Evolutionary conservation across 2,329 filamentous ascomycete genomes (phyloP).

Genomic region (Claviceps capensis): DNA sequence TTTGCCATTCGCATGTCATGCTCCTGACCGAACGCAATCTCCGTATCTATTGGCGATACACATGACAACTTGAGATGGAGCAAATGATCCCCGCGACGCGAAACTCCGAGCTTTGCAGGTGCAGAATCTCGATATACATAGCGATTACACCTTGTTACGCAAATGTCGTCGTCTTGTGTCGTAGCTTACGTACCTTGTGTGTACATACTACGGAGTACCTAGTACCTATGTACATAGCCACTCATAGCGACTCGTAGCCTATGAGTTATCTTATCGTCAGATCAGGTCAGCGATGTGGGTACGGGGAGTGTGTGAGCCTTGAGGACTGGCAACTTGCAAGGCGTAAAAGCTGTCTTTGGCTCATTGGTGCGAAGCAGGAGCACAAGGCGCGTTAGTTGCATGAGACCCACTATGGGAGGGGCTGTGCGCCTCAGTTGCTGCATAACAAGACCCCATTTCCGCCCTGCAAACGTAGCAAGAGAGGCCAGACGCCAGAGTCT

Average conservation of each 20-base stretch:
- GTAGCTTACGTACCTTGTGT: no score
- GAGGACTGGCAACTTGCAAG: background rate
- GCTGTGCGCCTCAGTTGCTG: background rate
- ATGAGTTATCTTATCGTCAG: background rate
- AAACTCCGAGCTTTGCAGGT: no score
- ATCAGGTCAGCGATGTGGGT: background rate
- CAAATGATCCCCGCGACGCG: no score
- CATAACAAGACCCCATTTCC: background rate
- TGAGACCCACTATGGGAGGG: background rate
- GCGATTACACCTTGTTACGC: background rate
- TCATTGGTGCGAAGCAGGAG: background rate
- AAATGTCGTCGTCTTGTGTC: background rate
- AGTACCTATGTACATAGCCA: no score
- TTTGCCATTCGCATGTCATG: no score
- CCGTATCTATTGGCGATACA: no score
- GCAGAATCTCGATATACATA: background rate
- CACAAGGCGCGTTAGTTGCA: background rate
- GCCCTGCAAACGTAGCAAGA: conserved; percentile 7
- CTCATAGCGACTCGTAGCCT: no score
- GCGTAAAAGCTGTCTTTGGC: background rate
- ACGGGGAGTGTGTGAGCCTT: background rate
- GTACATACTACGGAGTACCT: no score
- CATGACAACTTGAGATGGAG: no score
- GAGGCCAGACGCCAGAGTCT: conserved; percentile 1
- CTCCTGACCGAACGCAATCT: no score